Base-by-base conservation (phyloP, 1,139 yeast species). In the Lodderomyces theae region DNA sequence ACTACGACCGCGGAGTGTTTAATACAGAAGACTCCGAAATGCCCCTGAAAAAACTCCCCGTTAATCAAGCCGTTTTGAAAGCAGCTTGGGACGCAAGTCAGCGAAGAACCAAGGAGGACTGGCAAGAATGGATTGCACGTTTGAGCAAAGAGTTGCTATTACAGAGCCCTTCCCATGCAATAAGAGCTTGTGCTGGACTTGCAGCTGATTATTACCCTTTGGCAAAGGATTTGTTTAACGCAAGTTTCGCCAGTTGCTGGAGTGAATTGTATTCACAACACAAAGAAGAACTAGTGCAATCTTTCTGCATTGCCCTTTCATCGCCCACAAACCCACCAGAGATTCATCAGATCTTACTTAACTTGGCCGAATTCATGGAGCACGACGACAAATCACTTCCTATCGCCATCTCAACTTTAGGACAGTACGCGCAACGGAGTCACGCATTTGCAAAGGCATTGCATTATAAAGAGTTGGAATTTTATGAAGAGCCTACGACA, bases 361-460 rank as follows among this genome's bases (percentile, higher is more conserved):
- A 90, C 51, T 69, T 94, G 42, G 96, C 96, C 0, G 99, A 94
- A 57, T 94, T 86, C 55, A 86, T 92, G 95, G 99, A 94, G 56
- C 97, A 92, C 54, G 97, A 90, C 60, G 97, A 89, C 53, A 90
- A 89, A 55, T 85, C 96, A 0, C 70, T 94, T 44, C 97, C 97
- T 0, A 86, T 94, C 41, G 86, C 95, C 30, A 87, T 87, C 16
- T 79, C 92, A 4, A 87, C 95, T 0, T 67, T 94, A 46, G 96
- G 97, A 2, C 88, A 84, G 50, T 92, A 89, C 58, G 97, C 98
- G 4, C 96, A 88, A 56, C 74, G 94, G 48, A 88, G 97, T 51
- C 98, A 94, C 62, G 97, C 97, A 1, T 94, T 88, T 63, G 98
- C 98, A 2, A 94, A 94, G 55, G 97, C 97, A 0, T 71, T 94